Conservation (phyloP, 345 rosid species). For the Gossypium ekmanianum region DNA sequence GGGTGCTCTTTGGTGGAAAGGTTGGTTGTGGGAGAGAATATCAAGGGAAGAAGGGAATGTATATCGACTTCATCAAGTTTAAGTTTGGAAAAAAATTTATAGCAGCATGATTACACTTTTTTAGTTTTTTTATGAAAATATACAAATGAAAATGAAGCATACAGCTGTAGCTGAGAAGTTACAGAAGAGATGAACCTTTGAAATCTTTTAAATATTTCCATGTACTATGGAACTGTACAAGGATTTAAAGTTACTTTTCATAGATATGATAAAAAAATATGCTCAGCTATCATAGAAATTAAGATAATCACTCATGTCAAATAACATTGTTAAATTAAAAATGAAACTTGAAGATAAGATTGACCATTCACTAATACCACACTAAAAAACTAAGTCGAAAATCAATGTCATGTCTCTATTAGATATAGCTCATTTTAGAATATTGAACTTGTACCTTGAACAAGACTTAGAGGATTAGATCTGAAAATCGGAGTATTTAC, state of each 20-base stretch:
- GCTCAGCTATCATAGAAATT: too few species aligned
- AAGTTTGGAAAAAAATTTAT: neutral
- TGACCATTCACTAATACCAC: too few species aligned
- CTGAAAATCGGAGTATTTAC: conserved; percentile 36
- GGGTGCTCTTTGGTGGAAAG: conserved; percentile 26
- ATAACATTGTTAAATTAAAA: too few species aligned
- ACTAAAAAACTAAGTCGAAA: too few species aligned
- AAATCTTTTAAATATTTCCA: too few species aligned
- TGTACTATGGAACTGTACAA: too few species aligned
- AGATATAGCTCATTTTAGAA: neutral
- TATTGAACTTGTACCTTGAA: neutral
- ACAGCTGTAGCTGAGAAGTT: neutral
- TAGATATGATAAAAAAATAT: too few species aligned
- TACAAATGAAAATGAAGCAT: neutral
- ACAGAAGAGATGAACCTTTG: too few species aligned
- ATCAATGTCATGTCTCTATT: neutral
- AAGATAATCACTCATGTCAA: too few species aligned
- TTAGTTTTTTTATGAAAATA: neutral
- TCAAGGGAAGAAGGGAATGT: conserved; percentile 21
- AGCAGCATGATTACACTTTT: neutral
- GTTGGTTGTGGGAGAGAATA: neutral
- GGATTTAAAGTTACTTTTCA: too few species aligned
- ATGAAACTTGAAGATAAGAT: too few species aligned
- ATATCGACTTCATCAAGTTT: neutral
- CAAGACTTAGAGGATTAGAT: conserved; percentile 29